Evolutionary conservation across 2,329 filamentous ascomycete genomes (phyloP), one percentile per base, ranked within the genome.

Genomic region (Pseudodiploospora longispora): DNA sequence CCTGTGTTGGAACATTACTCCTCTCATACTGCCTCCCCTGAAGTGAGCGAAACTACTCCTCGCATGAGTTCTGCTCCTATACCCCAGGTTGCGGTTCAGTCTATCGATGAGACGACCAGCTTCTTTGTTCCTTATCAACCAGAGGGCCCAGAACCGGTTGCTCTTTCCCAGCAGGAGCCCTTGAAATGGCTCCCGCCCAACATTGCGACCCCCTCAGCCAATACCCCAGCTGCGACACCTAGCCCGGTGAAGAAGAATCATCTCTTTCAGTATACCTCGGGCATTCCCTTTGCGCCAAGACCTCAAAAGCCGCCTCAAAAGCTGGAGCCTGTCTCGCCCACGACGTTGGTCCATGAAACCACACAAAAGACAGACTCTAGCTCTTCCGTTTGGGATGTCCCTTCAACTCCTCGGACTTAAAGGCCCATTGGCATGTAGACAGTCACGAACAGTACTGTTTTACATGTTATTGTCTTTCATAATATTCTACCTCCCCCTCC

Each of bases 111-210:
- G 36, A 37, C 43, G 3, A 40, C 50, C 3, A 68, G 73, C 41
- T 54, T 72, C 27, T 80, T 80, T 48, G 63, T 80, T 27, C 67
- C 67, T 0, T 79, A 78, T 49, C 72, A 79, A 47, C 75, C 76
- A 0, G 69, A 75, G n/a, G 76, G 75, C 0, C 70, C 74, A 1
- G 48, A 61, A 0, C 65, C 75, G 1, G 55, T 60, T 4, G 42
- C 67, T 1, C 49, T 69, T 10, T 52, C 60, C 6, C 61, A 60
- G 30, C 57, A 63, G 30, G 67, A 69, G 48, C 59, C 66, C 4
- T 59, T 78, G 42, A 68, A 67, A 42, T 79, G 75, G 75, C 61
- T 77, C 27, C 70, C 72, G 10, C 72, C 74, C 4, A 75, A 74
- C 45, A 62, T 59, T 5, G 49, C 60, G 0, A 63, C 62, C n/a